Conservation (phyloP, 163 green algal species). For the Smithsoniella earleae region DNA sequence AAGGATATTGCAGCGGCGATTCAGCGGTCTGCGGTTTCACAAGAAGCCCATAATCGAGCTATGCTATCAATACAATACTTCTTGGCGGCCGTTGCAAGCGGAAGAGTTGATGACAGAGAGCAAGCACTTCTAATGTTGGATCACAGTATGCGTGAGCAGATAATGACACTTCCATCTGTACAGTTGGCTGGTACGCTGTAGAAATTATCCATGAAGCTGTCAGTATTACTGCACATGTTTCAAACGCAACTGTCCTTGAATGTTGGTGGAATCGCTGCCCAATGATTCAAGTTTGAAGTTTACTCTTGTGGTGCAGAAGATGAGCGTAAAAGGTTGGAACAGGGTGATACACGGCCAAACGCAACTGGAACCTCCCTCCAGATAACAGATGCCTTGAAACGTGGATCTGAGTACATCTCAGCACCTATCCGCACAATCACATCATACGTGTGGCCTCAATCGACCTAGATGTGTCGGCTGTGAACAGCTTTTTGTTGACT, state of each 20-base stretch:
- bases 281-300: neutral
- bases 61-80: neutral
- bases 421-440: conserved; percentile 1
- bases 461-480: too few relatives aligned
- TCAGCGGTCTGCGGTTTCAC: neutral
- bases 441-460: conserved; percentile 1
- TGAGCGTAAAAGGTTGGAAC: neutral
- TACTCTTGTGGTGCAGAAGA: neutral
- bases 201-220: too few relatives aligned
- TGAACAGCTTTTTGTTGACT: too few relatives aligned
- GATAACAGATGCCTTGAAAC: neutral
- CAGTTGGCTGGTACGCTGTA: too few relatives aligned
- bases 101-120: conserved; percentile 2
- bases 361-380: neutral
- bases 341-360: neutral
- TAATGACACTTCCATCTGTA: conserved; percentile 2
- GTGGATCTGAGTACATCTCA: neutral
- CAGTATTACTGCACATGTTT: too few relatives aligned
- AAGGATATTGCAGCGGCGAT: neutral
- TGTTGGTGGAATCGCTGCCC: too few relatives aligned
- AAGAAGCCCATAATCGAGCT: neutral
- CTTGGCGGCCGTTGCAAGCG: neutral
- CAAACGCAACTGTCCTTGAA: too few relatives aligned
- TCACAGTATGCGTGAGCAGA: neutral
- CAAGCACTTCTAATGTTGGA: conserved; percentile 4